Base-by-base conservation (phyloP, 345 rosid species). In the Camelina laxa region DNA sequence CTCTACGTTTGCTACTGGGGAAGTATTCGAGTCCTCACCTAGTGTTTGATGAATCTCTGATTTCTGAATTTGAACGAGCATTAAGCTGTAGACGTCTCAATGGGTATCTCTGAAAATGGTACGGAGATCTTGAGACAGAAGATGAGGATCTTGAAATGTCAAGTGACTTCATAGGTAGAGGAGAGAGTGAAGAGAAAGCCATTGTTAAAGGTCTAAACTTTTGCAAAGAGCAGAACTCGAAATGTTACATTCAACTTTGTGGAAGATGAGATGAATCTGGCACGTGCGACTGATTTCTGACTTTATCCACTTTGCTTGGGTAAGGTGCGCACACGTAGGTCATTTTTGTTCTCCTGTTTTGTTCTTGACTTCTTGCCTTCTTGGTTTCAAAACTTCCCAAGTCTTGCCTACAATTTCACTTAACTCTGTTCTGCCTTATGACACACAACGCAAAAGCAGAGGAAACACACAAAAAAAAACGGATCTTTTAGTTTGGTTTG, bases 301-400 rank as follows among this genome's bases (percentile, higher is more conserved):
- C 20, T 61, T 76, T 51, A 72, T 78, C 81, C 65, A 78, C 77
- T 72, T 72, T 66, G 59, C 2, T 42, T 78, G 81, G 80, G 45
- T 15, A 22, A 41, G 53, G 2, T 31, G 44, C 53, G 64, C 5
- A 41, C 81, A 78, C 81, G 81, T 72, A 33, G 33, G 69, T 41
- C 58, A 65, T 11, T 59, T 51, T 2, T 66, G 33, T 58, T 58
- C 80, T 48, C 49, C 55, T 11, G 47, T 44, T 76, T 55, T 44
- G 7, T 55, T 61, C 17, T 70, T 42, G 55, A 0, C 30, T 27
- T 33, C 31, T 27, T 27, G 31, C 0, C 42, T 59, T 60, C 50
- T 0, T 41, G 47, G 1, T 44, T 59, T 60, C 14, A 5, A 6
- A 19, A 45, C 50, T 0, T 44, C 36, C 20, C 49, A 20, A 57